Percentiles rank a stretch among this genome's conserved stretches.
phyloP scores from a whole-genome alignment of 352 stramenopile genomes.

The Phytophthora meadii region DNA sequence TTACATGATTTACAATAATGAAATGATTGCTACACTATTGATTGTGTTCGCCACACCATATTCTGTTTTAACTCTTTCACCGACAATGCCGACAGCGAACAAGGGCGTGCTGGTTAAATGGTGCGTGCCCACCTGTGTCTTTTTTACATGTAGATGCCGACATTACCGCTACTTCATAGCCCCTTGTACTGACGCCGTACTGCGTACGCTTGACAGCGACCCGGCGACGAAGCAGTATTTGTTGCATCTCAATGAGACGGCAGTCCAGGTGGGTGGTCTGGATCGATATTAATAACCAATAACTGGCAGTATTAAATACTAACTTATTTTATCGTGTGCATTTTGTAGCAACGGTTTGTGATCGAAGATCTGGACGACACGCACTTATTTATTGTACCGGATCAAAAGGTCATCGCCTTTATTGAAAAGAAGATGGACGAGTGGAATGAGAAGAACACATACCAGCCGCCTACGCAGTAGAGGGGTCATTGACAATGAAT shows the following conservation, averaged over 20 bases:
- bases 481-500: not conserved
- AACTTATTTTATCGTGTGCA: constrained; percentile 1
- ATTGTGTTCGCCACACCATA: not conserved
- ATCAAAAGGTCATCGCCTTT: constrained; percentile 82
- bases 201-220: constrained; percentile 53
- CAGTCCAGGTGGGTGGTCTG: constrained; percentile 63
- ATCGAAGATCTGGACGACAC: constrained; percentile 88
- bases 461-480: constrained; percentile 75
- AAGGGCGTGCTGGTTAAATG: constrained; percentile 89
- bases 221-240: constrained; percentile 89
- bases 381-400: constrained; percentile 88
- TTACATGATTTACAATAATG: too few relatives aligned
- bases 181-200: constrained; percentile 5
- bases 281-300: not conserved
- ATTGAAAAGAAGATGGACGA: constrained; percentile 92
- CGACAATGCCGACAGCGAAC: constrained; percentile 84
- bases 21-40: too few relatives aligned
- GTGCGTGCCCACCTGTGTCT: constrained; percentile 27
- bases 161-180: not conserved
- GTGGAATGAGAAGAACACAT: constrained; percentile 91
- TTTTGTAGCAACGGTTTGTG: constrained; percentile 77
- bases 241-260: constrained; percentile 83
- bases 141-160: not conserved
- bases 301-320: not conserved
- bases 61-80: too few relatives aligned